Conservation (phyloP, 1,284 basidiomycete species). For the Filobasidium uniguttulatum region DNA sequence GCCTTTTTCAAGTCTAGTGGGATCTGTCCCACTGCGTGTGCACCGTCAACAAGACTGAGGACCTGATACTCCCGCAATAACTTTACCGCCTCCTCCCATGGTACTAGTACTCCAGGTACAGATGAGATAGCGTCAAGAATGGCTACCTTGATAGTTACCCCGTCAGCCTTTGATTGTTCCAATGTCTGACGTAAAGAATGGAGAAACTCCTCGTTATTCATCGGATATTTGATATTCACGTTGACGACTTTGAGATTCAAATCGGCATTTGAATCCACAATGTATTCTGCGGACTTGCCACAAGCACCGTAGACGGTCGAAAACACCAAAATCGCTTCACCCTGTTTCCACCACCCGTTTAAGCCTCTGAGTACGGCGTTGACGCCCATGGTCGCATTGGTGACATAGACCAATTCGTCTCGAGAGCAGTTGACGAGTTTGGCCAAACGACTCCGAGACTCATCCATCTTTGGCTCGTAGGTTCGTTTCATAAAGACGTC, state of each 20-base stretch:
- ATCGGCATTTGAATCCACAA: not conserved
- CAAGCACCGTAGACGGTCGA: not conserved
- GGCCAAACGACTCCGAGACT: too few species aligned
- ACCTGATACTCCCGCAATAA: constrained; percentile 51
- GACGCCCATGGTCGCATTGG: not conserved
- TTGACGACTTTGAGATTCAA: not conserved
- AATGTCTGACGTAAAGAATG: too few species aligned
- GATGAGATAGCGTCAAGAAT: constrained; percentile 56
- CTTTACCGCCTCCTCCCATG: constrained; percentile 58
- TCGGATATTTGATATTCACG: not conserved
- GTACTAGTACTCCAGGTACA: constrained; percentile 51
- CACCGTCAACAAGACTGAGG: constrained; percentile 56
- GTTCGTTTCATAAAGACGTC: too few species aligned
- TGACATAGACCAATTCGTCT: too few species aligned
- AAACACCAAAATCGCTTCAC: not conserved
- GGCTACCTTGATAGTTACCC: constrained; percentile 42
- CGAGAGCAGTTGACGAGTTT: too few species aligned
- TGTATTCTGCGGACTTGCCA: not conserved
- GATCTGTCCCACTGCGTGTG: constrained; percentile 53
- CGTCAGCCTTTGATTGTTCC: not conserved
- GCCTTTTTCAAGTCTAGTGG: constrained; percentile 27
- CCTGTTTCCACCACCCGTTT: not conserved
- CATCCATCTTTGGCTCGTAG: too few species aligned
- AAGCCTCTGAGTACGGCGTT: not conserved
- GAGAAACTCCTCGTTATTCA: not conserved